Evolutionary conservation across 2,329 filamentous ascomycete genomes (phyloP).

Genomic region (Cladophialophora chaetospira): DNA sequence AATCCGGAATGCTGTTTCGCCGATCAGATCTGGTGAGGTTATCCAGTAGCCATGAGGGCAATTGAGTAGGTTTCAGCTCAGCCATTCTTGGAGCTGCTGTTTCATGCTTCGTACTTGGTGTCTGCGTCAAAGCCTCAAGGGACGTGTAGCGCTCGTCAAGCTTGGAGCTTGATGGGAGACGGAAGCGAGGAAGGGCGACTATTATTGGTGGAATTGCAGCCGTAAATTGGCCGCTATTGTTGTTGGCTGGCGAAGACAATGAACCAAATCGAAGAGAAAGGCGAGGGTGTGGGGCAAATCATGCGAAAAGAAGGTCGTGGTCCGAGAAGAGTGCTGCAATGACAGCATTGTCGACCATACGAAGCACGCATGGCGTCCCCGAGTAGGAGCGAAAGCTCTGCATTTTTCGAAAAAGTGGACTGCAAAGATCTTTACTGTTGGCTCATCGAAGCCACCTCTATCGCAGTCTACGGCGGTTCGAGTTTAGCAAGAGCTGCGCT

Average conservation of each 20-base stretch:
- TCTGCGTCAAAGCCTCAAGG: neutral
- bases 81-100: neutral
- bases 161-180: slow-evolving; percentile 1
- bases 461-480: slow-evolving; percentile 17
- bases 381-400: slow-evolving; percentile 3
- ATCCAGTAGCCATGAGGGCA: neutral
- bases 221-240: slow-evolving; percentile 3
- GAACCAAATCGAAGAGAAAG: slow-evolving; percentile 21
- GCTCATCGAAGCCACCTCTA: slow-evolving; percentile 14
- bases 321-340: slow-evolving; percentile 6
- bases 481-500: slow-evolving; percentile 21
- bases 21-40: slow-evolving; percentile 12
- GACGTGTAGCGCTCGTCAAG: neutral
- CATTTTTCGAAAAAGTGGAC: slow-evolving; percentile 6
- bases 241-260: slow-evolving; percentile 10
- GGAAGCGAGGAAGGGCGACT: slow-evolving; percentile 5
- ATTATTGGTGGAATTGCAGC: slow-evolving; percentile 11
- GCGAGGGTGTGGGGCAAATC: slow-evolving; percentile 23
- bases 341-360: slow-evolving; percentile 6
- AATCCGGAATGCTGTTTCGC: neutral
- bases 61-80: neutral
- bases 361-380: slow-evolving; percentile 4
- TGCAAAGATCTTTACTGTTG: slow-evolving; percentile 20
- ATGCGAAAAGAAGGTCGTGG: slow-evolving; percentile 8
- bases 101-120: neutral